These are phyloP conservation scores for Hevea brasiliensis DNA, from an alignment of 345 rosid species.

Conservation along the genomic window DNA sequence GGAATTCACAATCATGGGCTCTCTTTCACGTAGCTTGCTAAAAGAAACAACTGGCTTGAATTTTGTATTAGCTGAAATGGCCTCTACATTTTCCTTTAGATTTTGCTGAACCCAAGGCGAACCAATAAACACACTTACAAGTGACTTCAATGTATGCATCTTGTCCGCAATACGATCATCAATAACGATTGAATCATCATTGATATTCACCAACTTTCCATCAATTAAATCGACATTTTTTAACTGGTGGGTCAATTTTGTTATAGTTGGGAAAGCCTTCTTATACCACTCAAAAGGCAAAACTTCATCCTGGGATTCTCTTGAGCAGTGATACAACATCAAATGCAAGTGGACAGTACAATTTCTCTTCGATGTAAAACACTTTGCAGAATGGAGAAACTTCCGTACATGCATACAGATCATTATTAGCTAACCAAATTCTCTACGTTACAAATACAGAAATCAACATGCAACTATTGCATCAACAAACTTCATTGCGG, in stretches of 20 bases:
- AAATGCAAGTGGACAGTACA: conserved; percentile 23
- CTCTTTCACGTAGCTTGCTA: conserved; percentile 46
- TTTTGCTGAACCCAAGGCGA: conserved; percentile 56
- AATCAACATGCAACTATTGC: background rate
- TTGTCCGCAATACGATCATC: conserved; percentile 38
- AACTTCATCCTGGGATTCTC: conserved; percentile 30
- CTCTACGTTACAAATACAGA: background rate
- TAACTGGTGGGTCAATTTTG: conserved; percentile 42
- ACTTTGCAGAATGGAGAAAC: conserved; percentile 19
- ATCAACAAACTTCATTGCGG: background rate
- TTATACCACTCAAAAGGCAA: conserved; percentile 51
- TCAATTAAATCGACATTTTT: conserved; percentile 52
- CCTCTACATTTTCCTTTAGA: conserved; percentile 28
- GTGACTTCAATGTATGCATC: conserved; percentile 58
- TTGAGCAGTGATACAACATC: conserved; percentile 37
- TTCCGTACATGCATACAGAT: conserved; percentile 2
- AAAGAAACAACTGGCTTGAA: conserved; percentile 34
- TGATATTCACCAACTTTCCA: conserved; percentile 47
- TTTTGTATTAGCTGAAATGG: conserved; percentile 15
- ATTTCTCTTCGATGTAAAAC: conserved; percentile 9
- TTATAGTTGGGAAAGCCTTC: conserved; percentile 44
- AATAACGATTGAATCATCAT: conserved; percentile 40
- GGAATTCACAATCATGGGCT: conserved; percentile 52
- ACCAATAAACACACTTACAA: conserved; percentile 63
- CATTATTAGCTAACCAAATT: conserved; percentile 22